Percentiles rank a stretch among this genome's conserved stretches.
Conservation (phyloP, 1,139 yeast species). For the Keqinozyma sinolaborantium region DNA sequence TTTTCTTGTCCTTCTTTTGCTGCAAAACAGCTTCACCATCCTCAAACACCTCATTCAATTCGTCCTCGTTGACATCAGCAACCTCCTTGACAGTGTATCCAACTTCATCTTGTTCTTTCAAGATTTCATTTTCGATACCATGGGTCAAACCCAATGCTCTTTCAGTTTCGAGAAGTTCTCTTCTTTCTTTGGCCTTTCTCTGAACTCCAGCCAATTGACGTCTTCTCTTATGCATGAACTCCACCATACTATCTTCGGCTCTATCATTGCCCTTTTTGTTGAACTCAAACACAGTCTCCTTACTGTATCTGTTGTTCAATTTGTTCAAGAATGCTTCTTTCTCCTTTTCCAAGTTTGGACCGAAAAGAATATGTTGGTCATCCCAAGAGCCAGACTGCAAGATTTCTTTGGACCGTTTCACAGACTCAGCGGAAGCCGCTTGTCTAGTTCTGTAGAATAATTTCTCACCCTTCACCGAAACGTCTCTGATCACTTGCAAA, state of each 20-base stretch:
- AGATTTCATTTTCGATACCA: conserved; percentile 67
- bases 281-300: conserved; percentile 94
- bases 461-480: conserved; percentile 83
- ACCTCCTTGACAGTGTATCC: conserved; percentile 40
- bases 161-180: conserved; percentile 68
- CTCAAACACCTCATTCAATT: conserved; percentile 51
- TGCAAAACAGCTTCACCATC: conserved; percentile 54
- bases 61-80: conserved; percentile 41
- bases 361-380: conserved; percentile 76
- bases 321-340: conserved; percentile 70
- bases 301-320: conserved; percentile 61
- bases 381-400: conserved; percentile 80
- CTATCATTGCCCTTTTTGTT: conserved; percentile 46
- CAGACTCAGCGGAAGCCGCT: conserved; percentile 80
- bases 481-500: conserved; percentile 58
- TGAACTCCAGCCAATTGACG: conserved; percentile 87
- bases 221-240: conserved; percentile 83
- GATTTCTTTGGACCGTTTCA: conserved; percentile 80
- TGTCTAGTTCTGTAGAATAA: conserved; percentile 82
- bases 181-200: conserved; percentile 68
- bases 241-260: conserved; percentile 68
- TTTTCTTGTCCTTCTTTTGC: conserved; percentile 25
- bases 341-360: conserved; percentile 68
- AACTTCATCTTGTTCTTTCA: conserved; percentile 51
- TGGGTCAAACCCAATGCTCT: conserved; percentile 74